Evolutionary conservation across 2,329 filamentous ascomycete genomes (phyloP).

Genomic region (Penicillium sp.): DNA sequence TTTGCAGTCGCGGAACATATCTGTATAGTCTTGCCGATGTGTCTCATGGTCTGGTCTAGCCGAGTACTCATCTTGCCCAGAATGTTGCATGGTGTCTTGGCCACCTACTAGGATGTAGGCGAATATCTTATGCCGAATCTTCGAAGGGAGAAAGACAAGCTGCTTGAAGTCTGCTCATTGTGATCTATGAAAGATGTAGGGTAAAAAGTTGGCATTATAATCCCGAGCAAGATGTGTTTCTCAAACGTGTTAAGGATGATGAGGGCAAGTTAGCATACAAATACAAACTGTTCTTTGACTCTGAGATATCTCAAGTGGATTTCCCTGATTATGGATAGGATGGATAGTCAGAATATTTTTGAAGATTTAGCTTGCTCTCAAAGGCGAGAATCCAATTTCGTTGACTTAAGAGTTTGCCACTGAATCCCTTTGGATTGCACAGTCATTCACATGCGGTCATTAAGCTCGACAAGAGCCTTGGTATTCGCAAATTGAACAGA

Average conservation of each 20-base stretch:
- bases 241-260: not conserved
- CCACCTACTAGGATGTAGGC: not conserved
- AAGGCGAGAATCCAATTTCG: too few relatives aligned
- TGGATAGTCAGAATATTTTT: too few relatives aligned
- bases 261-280: too few relatives aligned
- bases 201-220: not conserved
- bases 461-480: not conserved
- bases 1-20: constrained; percentile 47
- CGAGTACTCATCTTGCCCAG: not conserved
- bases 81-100: not conserved
- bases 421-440: too few relatives aligned
- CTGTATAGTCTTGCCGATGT: constrained; percentile 35
- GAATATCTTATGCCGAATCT: not conserved
- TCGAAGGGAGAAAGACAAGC: not conserved
- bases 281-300: too few relatives aligned
- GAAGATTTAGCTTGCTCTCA: too few relatives aligned
- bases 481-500: not conserved
- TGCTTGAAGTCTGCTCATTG: not conserved
- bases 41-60: not conserved
- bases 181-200: not conserved
- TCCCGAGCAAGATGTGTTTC: not conserved
- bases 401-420: too few relatives aligned
- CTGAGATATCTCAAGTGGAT: too few relatives aligned
- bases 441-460: not conserved
- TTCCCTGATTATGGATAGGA: too few relatives aligned